phyloP scores from a whole-genome alignment of 768 basidiomycete species.

The Suillus plorans region DNA sequence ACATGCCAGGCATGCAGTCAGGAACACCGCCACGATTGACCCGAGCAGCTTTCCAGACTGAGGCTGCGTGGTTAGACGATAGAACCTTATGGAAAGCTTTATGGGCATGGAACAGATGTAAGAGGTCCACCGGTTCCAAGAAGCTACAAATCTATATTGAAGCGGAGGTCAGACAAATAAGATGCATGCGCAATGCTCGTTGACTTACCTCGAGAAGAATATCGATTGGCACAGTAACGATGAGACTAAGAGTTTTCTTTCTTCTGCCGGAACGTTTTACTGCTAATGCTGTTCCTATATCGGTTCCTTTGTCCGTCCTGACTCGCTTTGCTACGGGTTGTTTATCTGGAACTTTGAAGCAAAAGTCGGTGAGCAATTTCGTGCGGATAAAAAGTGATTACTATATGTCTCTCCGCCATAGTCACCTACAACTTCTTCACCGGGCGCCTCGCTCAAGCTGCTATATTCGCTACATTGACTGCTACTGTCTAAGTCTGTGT shows the following conservation, averaged over 20 bases:
- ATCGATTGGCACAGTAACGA: conserved; percentile 23
- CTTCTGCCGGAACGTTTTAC: not conserved
- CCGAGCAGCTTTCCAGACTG: conserved; percentile 25
- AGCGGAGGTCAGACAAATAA: not conserved
- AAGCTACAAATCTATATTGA: conserved; percentile 24
- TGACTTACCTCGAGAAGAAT: conserved; percentile 25
- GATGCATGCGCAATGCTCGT: not conserved
- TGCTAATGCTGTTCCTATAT: not conserved
- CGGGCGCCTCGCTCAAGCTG: not conserved
- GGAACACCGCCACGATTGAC: conserved; percentile 16
- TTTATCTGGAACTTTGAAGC: not conserved
- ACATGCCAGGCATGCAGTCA: conserved; percentile 21
- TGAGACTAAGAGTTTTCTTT: conserved; percentile 12
- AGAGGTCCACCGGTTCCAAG: conserved; percentile 32
- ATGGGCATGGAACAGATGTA: conserved; percentile 26
- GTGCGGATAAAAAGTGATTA: not conserved
- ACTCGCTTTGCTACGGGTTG: conserved; percentile 1
- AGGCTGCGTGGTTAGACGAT: conserved; percentile 14
- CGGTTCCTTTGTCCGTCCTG: not conserved
- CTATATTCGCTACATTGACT: not conserved
- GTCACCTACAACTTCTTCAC: not conserved
- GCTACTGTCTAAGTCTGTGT: not conserved
- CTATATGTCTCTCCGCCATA: not conserved
- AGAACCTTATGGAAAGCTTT: conserved; percentile 27
- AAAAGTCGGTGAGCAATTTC: not conserved